phyloP scores from a whole-genome alignment of 1,284 basidiomycete species.

The Leccinum discolor region DNA sequence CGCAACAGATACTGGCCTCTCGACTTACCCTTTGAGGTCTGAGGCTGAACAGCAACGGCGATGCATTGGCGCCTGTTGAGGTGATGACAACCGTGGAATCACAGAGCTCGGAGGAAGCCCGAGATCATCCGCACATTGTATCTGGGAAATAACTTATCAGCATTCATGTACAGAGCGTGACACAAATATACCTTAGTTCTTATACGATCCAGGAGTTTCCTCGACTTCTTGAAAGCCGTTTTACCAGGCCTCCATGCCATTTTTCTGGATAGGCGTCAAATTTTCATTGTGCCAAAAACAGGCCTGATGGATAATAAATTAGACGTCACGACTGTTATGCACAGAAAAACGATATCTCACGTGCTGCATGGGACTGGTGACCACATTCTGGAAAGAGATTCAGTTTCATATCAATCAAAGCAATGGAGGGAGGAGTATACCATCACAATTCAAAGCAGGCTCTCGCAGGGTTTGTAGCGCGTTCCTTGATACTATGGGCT shows the following conservation, averaged over 20 bases:
- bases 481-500: slow-evolving; percentile 98
- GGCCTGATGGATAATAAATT: slow-evolving; percentile 44
- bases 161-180: neutral
- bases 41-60: too few relatives aligned
- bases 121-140: slow-evolving; percentile 96
- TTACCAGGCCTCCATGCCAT: slow-evolving; percentile 75
- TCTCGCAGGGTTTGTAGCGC: slow-evolving; percentile 94
- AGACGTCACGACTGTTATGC: slow-evolving; percentile 2
- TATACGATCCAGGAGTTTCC: slow-evolving; percentile 89
- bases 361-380: slow-evolving; percentile 93
- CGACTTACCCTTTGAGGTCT: too few relatives aligned
- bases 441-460: slow-evolving; percentile 90
- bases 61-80: too few relatives aligned
- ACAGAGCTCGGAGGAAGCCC: slow-evolving; percentile 85
- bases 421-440: slow-evolving; percentile 38
- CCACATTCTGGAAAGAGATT: slow-evolving; percentile 64
- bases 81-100: too few relatives aligned
- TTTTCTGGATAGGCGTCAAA: slow-evolving; percentile 90
- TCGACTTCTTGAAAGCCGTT: slow-evolving; percentile 88
- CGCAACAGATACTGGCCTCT: too few relatives aligned
- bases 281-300: slow-evolving; percentile 95
- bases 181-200: slow-evolving; percentile 72
- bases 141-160: slow-evolving; percentile 54
- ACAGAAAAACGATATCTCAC: slow-evolving; percentile 40
- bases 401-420: neutral